Evolutionary conservation across 306 rosid species (phyloP).

Genomic region (Geum urbanum): DNA sequence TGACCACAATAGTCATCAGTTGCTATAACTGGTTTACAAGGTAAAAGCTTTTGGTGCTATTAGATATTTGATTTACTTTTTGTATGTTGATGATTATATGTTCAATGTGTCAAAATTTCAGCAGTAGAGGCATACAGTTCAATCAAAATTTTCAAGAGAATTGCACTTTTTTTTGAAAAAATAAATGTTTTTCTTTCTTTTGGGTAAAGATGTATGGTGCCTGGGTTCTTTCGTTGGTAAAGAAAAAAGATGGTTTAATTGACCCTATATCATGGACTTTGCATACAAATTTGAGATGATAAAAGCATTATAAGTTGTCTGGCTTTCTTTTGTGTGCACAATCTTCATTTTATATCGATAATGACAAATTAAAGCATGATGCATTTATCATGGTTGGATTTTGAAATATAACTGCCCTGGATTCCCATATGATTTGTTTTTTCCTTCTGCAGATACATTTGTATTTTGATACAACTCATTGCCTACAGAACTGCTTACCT

Average conservation of each 20-base stretch:
- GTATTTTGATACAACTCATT: neutral
- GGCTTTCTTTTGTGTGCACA: neutral
- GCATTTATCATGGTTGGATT: neutral
- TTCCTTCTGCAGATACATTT: neutral
- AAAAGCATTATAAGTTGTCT: neutral
- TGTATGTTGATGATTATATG: neutral
- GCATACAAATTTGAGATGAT: neutral
- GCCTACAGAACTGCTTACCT: neutral
- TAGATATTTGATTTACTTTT: neutral
- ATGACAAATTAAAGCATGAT: neutral
- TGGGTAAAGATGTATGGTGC: neutral
- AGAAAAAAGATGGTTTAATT: neutral
- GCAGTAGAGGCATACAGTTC: neutral
- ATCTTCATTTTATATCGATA: neutral
- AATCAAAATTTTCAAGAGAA: neutral
- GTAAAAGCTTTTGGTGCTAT: neutral
- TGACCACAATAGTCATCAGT: neutral
- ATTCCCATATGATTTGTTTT: neutral
- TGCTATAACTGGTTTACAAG: neutral
- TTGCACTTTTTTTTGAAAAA: too few relatives aligned
- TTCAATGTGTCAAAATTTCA: neutral
- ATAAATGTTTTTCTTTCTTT: neutral
- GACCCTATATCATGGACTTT: slow-evolving; percentile 4
- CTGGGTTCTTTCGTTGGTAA: neutral
- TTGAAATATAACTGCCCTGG: neutral